Conservation (phyloP, 495 filamentous ascomycete genomes). For the Lentithecium fluviatile region DNA sequence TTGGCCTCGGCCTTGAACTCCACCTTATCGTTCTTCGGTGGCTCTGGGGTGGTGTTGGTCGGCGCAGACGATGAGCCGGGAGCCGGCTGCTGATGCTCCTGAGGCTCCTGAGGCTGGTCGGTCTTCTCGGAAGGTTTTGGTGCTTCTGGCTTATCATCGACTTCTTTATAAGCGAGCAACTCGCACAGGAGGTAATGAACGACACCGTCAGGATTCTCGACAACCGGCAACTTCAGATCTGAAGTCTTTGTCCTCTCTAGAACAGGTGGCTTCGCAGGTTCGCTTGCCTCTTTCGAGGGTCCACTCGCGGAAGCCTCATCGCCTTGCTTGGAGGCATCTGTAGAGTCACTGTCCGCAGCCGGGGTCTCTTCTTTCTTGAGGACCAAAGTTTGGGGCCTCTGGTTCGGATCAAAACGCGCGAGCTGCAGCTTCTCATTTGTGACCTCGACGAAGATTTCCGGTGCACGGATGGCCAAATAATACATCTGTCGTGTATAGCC, state of each 20-base stretch:
- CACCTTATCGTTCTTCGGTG: constrained; percentile 69
- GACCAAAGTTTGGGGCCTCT: constrained; percentile 59
- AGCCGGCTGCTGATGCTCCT: constrained; percentile 4
- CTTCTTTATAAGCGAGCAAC: constrained; percentile 85
- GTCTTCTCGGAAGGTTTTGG: constrained; percentile 55
- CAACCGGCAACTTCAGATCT: constrained; percentile 77
- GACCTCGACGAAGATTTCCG: constrained; percentile 87
- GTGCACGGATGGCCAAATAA: constrained; percentile 78
- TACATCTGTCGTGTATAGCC: constrained; percentile 74
- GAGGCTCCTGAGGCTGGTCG: constrained; percentile 25
- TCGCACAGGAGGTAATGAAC: constrained; percentile 95
- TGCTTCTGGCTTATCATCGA: constrained; percentile 56
- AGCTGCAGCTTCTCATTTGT: constrained; percentile 82
- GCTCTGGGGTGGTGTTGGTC: constrained; percentile 31
- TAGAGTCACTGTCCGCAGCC: not conserved
- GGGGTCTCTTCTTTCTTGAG: constrained; percentile 53
- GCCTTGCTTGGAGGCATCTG: not conserved
- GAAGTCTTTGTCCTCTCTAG: constrained; percentile 59
- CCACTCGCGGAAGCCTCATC: constrained; percentile 34
- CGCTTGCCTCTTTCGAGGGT: constrained; percentile 48
- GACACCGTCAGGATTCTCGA: constrained; percentile 93
- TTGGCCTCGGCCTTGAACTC: constrained; percentile 90
- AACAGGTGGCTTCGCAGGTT: constrained; percentile 54
- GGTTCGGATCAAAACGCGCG: constrained; percentile 55
- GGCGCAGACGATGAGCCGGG: not conserved